These are phyloP conservation scores for Coemansia sp. DNA, from an alignment of 192 early-diverging fungal species.

Conservation along the genomic window DNA sequence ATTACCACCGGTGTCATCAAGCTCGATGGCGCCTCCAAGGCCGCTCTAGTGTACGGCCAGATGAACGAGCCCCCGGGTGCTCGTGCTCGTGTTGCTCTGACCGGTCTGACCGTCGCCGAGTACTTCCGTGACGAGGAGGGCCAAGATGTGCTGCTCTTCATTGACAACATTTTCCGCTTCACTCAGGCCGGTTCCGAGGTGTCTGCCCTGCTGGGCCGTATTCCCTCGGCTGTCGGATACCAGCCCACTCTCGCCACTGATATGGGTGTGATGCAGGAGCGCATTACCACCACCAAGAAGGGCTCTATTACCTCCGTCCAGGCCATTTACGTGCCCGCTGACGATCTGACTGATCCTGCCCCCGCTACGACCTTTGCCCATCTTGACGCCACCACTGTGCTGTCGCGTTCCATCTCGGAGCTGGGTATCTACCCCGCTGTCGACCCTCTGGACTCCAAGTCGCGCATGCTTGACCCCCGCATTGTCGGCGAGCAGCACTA, in stretches of 20 bases:
- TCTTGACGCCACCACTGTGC: conserved; percentile 99
- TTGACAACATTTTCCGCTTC: conserved; percentile 99
- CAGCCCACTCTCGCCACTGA: conserved; percentile 98
- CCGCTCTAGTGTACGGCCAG: conserved; percentile 96
- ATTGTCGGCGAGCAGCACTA: conserved; percentile 96
- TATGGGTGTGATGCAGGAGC: conserved; percentile 99
- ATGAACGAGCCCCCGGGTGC: conserved; percentile 99
- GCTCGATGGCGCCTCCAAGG: conserved; percentile 93
- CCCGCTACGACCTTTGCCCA: conserved; percentile 99
- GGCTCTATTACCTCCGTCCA: conserved; percentile 99
- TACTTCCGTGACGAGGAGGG: conserved; percentile 99
- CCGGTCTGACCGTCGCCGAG: conserved; percentile 97
- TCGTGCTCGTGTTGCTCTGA: conserved; percentile 97
- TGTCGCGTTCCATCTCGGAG: conserved; percentile 98
- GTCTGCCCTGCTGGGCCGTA: conserved; percentile 98
- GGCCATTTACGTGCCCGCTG: conserved; percentile 98
- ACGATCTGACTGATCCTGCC: conserved; percentile 99
- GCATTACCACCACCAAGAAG: conserved; percentile 99
- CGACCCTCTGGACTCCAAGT: conserved; percentile 98
- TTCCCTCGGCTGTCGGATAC: conserved; percentile 99
- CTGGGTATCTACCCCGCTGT: conserved; percentile 99
- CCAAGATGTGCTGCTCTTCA: conserved; percentile 99
- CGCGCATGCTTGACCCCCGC: conserved; percentile 96
- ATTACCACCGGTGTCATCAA: conserved; percentile 94
- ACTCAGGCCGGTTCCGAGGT: conserved; percentile 99